These are phyloP conservation scores for Erodium maritimum DNA, from an alignment of 345 rosid genomes.

Conservation along the genomic window DNA sequence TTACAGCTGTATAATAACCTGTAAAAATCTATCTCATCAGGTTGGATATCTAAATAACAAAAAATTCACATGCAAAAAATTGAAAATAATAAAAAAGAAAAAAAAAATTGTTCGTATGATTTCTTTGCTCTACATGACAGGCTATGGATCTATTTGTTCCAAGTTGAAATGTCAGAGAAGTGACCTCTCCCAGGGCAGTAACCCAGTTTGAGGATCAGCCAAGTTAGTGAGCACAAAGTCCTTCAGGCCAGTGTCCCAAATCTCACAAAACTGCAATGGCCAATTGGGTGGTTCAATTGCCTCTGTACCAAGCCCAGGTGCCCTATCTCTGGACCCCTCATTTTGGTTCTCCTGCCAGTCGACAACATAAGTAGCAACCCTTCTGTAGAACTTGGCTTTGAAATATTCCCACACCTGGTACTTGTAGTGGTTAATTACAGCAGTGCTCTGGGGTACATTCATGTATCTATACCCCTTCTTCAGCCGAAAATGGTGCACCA, in stretches of 20 bases:
- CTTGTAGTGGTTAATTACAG: constrained; percentile 80
- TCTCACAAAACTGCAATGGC: constrained; percentile 73
- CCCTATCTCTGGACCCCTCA: constrained; percentile 86
- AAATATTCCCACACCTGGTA: constrained; percentile 95
- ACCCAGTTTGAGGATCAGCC: constrained; percentile 53
- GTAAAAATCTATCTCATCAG: constrained; percentile 12
- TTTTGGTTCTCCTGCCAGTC: constrained; percentile 91
- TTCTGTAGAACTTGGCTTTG: constrained; percentile 72
- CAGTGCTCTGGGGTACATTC: constrained; percentile 57
- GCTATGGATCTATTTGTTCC: constrained; percentile 3
- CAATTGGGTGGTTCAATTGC: constrained; percentile 78
- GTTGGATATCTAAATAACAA: background rate
- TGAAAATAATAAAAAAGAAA: constrained; percentile 19
- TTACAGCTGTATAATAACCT: constrained; percentile 29
- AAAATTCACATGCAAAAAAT: background rate
- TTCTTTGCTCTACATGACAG: constrained; percentile 14
- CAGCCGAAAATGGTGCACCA: constrained; percentile 76
- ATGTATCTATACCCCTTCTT: constrained; percentile 40
- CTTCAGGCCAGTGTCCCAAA: constrained; percentile 86
- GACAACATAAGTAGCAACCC: constrained; percentile 89
- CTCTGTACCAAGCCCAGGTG: constrained; percentile 86
- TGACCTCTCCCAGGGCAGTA: constrained; percentile 74
- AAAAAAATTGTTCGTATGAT: constrained; percentile 10
- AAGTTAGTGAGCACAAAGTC: constrained; percentile 67
- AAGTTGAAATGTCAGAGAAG: constrained; percentile 8